A percentile compares a stretch with the other conserved stretches of the same genome.
Conservation (phyloP, 768 basidiomycete genomes). For the Austroboletus festivus region DNA sequence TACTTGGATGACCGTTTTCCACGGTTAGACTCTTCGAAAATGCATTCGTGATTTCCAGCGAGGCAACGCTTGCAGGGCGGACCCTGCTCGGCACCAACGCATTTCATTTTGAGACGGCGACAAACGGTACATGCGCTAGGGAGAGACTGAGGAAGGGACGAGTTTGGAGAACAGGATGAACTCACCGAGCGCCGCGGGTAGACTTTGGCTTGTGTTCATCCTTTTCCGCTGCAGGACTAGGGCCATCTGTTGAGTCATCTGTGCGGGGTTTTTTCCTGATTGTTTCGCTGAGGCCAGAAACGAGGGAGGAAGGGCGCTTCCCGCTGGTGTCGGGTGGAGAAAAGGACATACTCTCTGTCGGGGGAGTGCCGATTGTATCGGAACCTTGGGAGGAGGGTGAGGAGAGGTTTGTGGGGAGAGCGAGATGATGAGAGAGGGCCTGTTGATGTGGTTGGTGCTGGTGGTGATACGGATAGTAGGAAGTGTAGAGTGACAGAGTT, state of each 20-base stretch:
- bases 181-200: conserved; percentile 80
- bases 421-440: conserved; percentile 53
- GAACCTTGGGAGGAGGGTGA: conserved; percentile 82
- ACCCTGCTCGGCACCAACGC: conserved; percentile 85
- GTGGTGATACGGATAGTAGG: conserved; percentile 58
- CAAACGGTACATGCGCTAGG: conserved; percentile 87
- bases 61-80: conserved; percentile 88
- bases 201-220: conserved; percentile 77
- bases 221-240: conserved; percentile 54
- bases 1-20: conserved; percentile 88
- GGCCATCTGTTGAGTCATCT: conserved; percentile 48
- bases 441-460: conserved; percentile 43
- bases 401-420: conserved; percentile 58
- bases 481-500: conserved; percentile 60
- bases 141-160: conserved; percentile 10
- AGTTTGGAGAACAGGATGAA: conserved; percentile 3
- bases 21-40: conserved; percentile 95
- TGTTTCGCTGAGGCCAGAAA: conserved; percentile 36
- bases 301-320: conserved; percentile 60
- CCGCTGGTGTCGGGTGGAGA: conserved; percentile 55
- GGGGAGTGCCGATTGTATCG: conserved; percentile 71
- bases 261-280: conserved; percentile 58
- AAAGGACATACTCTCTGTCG: conserved; percentile 55
- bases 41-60: conserved; percentile 80
- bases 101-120: conserved; percentile 91